Conservation (phyloP, 1,139 yeast species). For the Schizosaccharomyces versatilis region DNA sequence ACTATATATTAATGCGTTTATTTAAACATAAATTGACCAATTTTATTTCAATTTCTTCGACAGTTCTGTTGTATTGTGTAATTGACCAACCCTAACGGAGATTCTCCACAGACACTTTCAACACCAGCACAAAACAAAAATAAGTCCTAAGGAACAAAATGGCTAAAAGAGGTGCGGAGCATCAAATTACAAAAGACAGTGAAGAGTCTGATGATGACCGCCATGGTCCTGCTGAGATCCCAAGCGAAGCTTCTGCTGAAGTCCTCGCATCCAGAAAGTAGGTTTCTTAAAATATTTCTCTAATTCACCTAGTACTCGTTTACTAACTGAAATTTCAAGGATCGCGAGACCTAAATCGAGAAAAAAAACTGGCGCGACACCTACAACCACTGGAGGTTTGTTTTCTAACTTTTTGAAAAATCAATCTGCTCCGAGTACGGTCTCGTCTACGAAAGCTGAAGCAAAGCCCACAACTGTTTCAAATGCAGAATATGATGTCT, state of each 20-base stretch:
- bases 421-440: background rate
- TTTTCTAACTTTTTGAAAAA: background rate
- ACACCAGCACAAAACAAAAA: no score
- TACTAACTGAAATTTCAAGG: background rate
- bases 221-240: conserved; percentile 8
- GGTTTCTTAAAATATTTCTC: background rate
- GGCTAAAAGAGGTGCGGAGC: conserved; percentile 11
- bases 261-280: conserved; percentile 10
- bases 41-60: no score
- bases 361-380: conserved; percentile 2
- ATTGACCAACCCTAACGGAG: no score
- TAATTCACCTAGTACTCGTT: background rate
- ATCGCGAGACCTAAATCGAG: conserved; percentile 10
- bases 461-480: background rate
- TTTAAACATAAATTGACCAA: no score
- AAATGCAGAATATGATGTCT: conserved; percentile 4
- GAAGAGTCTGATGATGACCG: conserved; percentile 9
- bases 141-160: conserved; percentile 1
- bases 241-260: conserved; percentile 9
- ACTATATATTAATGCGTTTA: no score
- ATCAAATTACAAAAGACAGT: conserved; percentile 10
- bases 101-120: no score
- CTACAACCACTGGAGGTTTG: conserved; percentile 2
- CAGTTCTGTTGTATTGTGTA: no score
- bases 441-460: background rate